Conservation (phyloP, 2,329 filamentous ascomycete genomes). For the Aureobasidium sp. region DNA sequence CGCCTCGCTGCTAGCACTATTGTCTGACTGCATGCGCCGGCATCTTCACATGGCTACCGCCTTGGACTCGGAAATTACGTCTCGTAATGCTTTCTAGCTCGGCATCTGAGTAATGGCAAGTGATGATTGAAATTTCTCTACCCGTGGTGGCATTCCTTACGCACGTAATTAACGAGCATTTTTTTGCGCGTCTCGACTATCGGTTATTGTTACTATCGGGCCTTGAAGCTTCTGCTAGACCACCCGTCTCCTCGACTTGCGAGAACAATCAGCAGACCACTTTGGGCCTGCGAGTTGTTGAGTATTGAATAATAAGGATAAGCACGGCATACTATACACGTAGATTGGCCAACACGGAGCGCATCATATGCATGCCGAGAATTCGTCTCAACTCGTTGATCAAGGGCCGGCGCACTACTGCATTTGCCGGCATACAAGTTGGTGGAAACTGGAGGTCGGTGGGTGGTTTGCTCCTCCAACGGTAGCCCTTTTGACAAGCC, state of each 20-base stretch:
- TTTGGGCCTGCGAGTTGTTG: not conserved
- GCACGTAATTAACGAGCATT: slow-evolving; percentile 1
- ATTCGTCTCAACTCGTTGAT: not conserved
- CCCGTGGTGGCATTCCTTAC: not conserved
- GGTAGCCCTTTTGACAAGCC: slow-evolving; percentile 1
- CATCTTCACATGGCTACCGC: not conserved
- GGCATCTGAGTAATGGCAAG: not conserved
- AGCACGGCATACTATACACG: not conserved
- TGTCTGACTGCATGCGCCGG: slow-evolving; percentile 8
- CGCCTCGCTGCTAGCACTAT: slow-evolving; percentile 1
- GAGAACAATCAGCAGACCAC: not conserved
- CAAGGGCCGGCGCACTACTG: slow-evolving; percentile 4
- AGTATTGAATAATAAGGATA: slow-evolving; percentile 10
- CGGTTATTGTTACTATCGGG: not conserved
- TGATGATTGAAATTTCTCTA: not conserved
- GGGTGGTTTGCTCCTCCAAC: not conserved
- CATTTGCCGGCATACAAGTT: slow-evolving; percentile 1
- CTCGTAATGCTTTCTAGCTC: not conserved
- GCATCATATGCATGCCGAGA: not conserved
- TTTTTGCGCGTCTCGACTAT: not conserved
- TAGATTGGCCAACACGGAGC: not conserved
- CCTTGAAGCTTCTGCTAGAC: slow-evolving; percentile 9
- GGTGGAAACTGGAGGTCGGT: slow-evolving; percentile 6
- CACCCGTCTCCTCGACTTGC: not conserved
- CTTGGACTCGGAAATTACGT: slow-evolving; percentile 4